A percentile compares a stretch with the other conserved stretches of the same genome.
These are phyloP conservation scores for Talaromyces trachyspermus DNA, from an alignment of 495 filamentous ascomycete species.

Conservation along the genomic window DNA sequence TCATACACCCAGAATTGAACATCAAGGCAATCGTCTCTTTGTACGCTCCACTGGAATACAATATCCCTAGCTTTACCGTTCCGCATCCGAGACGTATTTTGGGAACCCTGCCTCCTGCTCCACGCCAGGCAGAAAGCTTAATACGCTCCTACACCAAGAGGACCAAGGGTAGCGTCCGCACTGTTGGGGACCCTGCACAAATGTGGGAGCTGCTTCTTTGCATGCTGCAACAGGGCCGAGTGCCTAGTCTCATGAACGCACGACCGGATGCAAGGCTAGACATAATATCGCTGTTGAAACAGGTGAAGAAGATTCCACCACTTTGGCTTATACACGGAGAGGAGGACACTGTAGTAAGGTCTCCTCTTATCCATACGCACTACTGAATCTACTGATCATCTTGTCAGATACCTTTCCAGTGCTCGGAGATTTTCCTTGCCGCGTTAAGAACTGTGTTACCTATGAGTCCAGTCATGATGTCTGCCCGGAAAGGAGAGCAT, in stretches of 20 bases:
- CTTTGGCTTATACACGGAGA: not conserved
- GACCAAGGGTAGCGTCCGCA: not conserved
- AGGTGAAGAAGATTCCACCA: not conserved
- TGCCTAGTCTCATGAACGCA: not conserved
- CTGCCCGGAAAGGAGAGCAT: not conserved
- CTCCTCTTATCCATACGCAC: not conserved
- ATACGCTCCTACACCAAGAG: not conserved
- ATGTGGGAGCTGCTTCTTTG: not conserved
- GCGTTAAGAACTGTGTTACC: not conserved
- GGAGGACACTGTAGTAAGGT: not conserved
- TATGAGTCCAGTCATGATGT: not conserved
- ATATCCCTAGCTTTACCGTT: not conserved
- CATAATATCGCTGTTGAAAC: not conserved
- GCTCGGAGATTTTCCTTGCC: not conserved
- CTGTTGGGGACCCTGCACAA: not conserved
- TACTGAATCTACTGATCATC: not conserved
- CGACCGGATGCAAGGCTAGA: not conserved
- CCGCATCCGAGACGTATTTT: not conserved
- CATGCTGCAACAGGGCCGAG: not conserved
- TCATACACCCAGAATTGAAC: not conserved
- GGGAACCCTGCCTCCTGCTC: not conserved
- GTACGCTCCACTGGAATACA: not conserved
- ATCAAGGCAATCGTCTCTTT: not conserved
- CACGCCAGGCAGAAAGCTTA: not conserved
- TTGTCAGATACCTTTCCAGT: not conserved